Evolutionary conservation across 179 eudicot species (phyloP).

Genomic region (Silene coronaria): DNA sequence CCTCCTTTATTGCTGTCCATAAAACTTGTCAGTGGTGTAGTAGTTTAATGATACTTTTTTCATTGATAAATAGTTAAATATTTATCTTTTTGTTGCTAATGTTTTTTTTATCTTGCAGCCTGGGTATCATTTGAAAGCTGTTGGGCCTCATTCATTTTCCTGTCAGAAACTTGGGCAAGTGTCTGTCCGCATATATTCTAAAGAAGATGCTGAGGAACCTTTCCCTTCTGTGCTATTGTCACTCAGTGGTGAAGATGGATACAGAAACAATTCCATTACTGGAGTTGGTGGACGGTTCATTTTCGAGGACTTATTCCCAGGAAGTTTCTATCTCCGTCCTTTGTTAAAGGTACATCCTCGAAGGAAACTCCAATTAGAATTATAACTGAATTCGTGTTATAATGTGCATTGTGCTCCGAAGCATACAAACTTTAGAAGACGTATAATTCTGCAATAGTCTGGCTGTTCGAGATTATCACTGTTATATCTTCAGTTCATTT

Average conservation of each 20-base stretch:
- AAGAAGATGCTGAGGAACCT: slow-evolving; percentile 63
- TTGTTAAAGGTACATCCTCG: slow-evolving; percentile 62
- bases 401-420: not conserved
- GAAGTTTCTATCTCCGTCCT: slow-evolving; percentile 97
- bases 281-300: slow-evolving; percentile 71
- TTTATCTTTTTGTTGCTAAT: slow-evolving; percentile 14
- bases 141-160: slow-evolving; percentile 71
- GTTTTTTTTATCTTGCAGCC: slow-evolving; percentile 48
- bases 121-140: slow-evolving; percentile 76
- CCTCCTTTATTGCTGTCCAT: not conserved
- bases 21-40: not conserved
- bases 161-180: slow-evolving; percentile 96
- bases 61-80: not conserved
- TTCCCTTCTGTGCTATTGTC: slow-evolving; percentile 87
- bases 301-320: slow-evolving; percentile 79
- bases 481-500: not conserved
- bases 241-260: slow-evolving; percentile 95
- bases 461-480: not conserved
- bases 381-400: not conserved
- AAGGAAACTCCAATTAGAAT: not conserved
- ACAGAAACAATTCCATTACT: slow-evolving; percentile 81
- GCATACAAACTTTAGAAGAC: not conserved
- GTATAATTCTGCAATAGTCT: not conserved
- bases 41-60: not conserved
- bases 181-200: slow-evolving; percentile 56